Evolutionary conservation across 2,329 filamentous ascomycete species (phyloP), one percentile per base, ranked within the genome.

Genomic region (Alternaria arborescens): DNA sequence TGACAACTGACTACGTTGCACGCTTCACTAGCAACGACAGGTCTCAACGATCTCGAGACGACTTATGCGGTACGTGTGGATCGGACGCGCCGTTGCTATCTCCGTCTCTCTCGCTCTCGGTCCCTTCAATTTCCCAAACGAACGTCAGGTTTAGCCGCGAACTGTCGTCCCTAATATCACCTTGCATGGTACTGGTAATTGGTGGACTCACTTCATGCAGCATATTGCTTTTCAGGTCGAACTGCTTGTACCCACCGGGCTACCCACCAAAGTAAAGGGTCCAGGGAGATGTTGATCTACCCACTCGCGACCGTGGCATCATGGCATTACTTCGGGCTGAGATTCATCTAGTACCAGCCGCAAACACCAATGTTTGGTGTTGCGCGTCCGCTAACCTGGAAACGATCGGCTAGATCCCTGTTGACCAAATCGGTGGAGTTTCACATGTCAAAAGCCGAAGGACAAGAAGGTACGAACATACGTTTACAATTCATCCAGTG

Each of bases 401-500:
- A 52, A 47, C 55, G 48, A 62, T 65, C 62, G 60, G 47, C 55
- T 60, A 50, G 48, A 56, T 55, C 62, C 67, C 55, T 62, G 55
- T 56, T 63, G 43, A 61, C 57, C 63, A 50, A 32, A 47, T 36
- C 41, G 36, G 52, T 51, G 44, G 44, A 48, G 38, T 60, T 60
- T 68, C 58, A 64, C 67, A 69, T 69, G 67, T 48, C 41, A 69
- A 55, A 52, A 22, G 11, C 0, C 24, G 41, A 34, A 14, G 10
- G 16, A 3, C 38, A 51, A 5, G 38, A 38, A n/a, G 43, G 6
- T 41, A 48, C 42, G 12, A 26, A 20, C 16, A 22, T 14, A 20
- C 34, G 34, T 43, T 4, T 28, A 53, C 24, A 42, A 52, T 24
- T 32, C n/a, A 48, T 50, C 43, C 26, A 34, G 14, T 32, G 8